phyloP scores from a whole-genome alignment of 2,329 filamentous ascomycete genomes.

The Aspergillus latus region DNA sequence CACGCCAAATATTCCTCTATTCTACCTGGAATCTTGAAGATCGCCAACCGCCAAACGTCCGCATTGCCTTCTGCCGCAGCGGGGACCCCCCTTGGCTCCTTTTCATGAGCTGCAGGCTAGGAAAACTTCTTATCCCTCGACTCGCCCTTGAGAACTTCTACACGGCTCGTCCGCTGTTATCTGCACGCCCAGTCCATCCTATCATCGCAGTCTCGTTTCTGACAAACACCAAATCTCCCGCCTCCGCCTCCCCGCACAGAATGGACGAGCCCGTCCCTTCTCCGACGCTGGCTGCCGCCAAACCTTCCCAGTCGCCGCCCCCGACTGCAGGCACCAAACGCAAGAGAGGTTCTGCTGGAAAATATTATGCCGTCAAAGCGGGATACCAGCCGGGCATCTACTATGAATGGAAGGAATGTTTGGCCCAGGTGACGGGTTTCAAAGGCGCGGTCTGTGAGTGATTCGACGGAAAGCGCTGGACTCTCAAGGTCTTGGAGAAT shows the following conservation, averaged over 20 bases:
- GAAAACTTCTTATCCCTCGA: constrained; percentile 22
- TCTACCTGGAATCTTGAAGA: no score
- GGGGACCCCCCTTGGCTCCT: constrained; percentile 28
- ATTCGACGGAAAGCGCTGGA: neutral
- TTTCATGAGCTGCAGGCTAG: constrained; percentile 27
- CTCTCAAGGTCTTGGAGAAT: neutral
- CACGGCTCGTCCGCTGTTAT: constrained; percentile 9
- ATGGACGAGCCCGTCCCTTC: constrained; percentile 40
- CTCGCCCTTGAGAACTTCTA: neutral
- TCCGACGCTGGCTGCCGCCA: constrained; percentile 33
- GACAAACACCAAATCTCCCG: neutral
- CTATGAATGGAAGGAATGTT: constrained; percentile 62
- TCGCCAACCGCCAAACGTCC: constrained; percentile 10
- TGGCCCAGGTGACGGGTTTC: constrained; percentile 61
- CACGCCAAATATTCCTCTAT: no score
- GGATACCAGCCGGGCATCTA: constrained; percentile 64
- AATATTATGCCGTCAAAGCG: constrained; percentile 64
- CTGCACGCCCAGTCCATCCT: neutral
- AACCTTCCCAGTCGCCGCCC: constrained; percentile 28
- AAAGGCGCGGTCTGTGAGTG: constrained; percentile 68
- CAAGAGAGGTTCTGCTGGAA: constrained; percentile 53
- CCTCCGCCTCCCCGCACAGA: constrained; percentile 8
- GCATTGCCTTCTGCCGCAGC: constrained; percentile 19
- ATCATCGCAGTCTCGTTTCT: neutral
- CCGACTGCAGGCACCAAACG: constrained; percentile 53